Evolutionary conservation across 2,329 filamentous ascomycete genomes (phyloP), one percentile per base, ranked within the genome.

Genomic region (Diaporthe citriasiana): DNA sequence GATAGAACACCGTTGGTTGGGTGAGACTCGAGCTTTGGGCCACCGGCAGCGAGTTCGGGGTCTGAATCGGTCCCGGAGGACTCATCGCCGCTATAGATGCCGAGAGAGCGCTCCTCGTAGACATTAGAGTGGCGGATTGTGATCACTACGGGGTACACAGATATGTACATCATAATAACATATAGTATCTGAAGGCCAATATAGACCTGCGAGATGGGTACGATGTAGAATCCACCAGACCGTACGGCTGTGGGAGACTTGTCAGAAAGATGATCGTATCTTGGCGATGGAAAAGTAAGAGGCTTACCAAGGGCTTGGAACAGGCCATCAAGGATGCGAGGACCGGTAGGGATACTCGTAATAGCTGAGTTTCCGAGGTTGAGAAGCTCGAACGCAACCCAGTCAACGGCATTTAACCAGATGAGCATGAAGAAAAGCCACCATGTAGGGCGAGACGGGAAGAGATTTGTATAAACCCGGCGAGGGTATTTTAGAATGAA

Each of bases 41-140:
- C 22, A 9, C 25, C 69, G 30, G 40, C 40, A 3, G 55, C 40
- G 30, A 51, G 45, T n/a, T 74, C 74, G 4, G 68, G 73, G 42
- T 72, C 72, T 12, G 53, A 35, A n/a, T 47, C 40, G 27, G 40
- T n/a, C 19, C 2, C 19, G 17, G 59, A 50, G 9, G 19, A 35
- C 17, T 22, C 42, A 27, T 82, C 82, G 33, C 85, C 82, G 55
- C 82, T 82, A 74, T 91, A 90, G 42, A 92, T 88, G 0, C 91
- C 91, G 1, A 94, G 84, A 0, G 89, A 91, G 9, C 90, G 86
- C 78, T 94, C 92, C 79, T 94, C 92, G 79, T 94, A 94, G 40
- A 93, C 89, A 78, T 94, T 94, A 51, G 91, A 92, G 79, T 92
- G 90, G 38, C 92, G 88, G 82, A 92, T 89, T 0, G 89, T 90